phyloP scores from a whole-genome alignment of 345 rosid species.

The Salix arbutifolia region DNA sequence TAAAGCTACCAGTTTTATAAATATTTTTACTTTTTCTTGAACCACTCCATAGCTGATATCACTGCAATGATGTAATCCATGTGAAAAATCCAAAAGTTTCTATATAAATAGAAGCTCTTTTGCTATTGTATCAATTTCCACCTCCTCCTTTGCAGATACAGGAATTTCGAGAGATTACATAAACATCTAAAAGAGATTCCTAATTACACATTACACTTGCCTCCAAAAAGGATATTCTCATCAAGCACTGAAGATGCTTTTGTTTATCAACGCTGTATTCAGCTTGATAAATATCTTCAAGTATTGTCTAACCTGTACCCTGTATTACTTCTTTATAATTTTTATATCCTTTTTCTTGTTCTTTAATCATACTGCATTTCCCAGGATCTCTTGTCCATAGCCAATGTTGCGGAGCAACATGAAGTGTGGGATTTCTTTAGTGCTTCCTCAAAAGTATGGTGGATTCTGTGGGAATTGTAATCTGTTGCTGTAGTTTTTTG shows the following conservation, averaged over 20 bases:
- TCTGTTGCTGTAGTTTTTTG: background rate
- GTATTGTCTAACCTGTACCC: conserved; percentile 37
- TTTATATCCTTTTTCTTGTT: conserved; percentile 7
- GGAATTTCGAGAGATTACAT: conserved; percentile 92
- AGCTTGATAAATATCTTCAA: conserved; percentile 88
- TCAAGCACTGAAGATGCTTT: conserved; percentile 97
- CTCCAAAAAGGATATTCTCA: conserved; percentile 98
- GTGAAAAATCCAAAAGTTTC: conserved; percentile 10
- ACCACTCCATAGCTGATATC: background rate
- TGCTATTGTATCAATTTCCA: conserved; percentile 7
- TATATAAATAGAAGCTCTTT: conserved; percentile 9
- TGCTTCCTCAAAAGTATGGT: conserved; percentile 79
- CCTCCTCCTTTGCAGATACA: conserved; percentile 54
- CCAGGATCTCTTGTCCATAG: conserved; percentile 93
- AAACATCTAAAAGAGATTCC: conserved; percentile 95
- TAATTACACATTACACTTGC: conserved; percentile 89
- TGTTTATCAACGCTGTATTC: conserved; percentile 98
- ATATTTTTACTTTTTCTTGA: background rate
- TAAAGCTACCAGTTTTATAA: background rate
- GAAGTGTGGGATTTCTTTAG: conserved; percentile 99
- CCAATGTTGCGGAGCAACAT: conserved; percentile 97
- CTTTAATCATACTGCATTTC: conserved; percentile 18
- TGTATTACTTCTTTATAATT: conserved; percentile 14
- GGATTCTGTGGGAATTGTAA: conserved; percentile 14
- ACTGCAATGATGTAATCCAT: background rate